Base-by-base conservation (phyloP, 1,284 basidiomycete species). In the Ustilago tritici region DNA sequence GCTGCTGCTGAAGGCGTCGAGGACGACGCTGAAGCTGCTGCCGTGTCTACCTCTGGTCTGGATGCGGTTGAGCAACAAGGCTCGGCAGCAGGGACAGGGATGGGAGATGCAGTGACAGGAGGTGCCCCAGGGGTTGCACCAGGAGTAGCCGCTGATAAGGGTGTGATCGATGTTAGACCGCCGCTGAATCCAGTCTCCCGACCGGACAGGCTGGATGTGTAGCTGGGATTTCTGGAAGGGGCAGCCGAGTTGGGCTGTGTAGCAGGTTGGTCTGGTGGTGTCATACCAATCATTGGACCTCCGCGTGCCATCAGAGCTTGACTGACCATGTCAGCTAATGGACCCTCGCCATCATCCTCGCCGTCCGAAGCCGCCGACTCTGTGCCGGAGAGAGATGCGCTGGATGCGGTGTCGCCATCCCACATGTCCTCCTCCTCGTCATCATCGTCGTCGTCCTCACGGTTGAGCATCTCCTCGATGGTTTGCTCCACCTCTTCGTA, bases 401-500 rank as follows among this genome's bases (percentile, higher is more conserved):
- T 78, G 12, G 76, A 74, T 11, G 71, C 71, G 0, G 62, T 74
- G 58, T 61, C 65, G 35, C 71, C 71, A 17, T 74, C 76, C 71
- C 76, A 74, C 3, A 67, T 65, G 23, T 80, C 82, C 2, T 74
- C 79, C 32, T 81, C 82, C 10, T 82, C 80, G 59, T 84, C 84
- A 46, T 84, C 83, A 31, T 81, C 82, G 31, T 84, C 82, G 15
- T 84, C 83, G 32, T 85, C 83, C 49, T 85, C 83, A 35, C 82
- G 82, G 62, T 84, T 84, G 54, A 84, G 80, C 79, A 84, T 84
- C 75, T 86, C 84, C 38, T 95, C 93, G 15, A 97, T 89, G 59
- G 96, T 89, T 88, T 98, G 95, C 84, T 98, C 95, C 71, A 95
- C 97, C 87, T 99, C 96, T 80, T 93, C 95, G 65, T 98, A 88